Base-by-base conservation (phyloP, 768 basidiomycete species). In the Tricholoma furcatifolium region DNA sequence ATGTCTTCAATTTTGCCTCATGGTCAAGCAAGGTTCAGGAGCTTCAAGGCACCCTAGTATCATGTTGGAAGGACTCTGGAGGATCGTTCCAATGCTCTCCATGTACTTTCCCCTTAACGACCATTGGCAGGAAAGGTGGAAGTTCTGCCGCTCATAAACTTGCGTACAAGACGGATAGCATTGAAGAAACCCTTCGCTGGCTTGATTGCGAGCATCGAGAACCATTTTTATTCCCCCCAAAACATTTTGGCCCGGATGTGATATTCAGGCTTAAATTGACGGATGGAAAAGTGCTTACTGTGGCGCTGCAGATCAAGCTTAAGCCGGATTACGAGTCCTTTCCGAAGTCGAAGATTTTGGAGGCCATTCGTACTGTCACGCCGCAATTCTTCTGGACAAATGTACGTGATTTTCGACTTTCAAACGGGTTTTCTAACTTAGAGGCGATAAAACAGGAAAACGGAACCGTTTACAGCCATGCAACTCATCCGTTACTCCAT, bases 21-120 rank as follows among this genome's bases (percentile, higher is more conserved):
- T n/a, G n/a, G n/a, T n/a, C n/a, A n/a, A n/a, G n/a, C n/a, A n/a
- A n/a, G n/a, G n/a, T n/a, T n/a, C n/a, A n/a, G n/a, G n/a, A n/a
- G n/a, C n/a, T n/a, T n/a, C n/a, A n/a, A n/a, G n/a, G n/a, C n/a
- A n/a, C n/a, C n/a, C 43, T 51, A n/a, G 51, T 51, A 2, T 51
- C 51, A 9, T 51, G 51, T 20, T 51, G 51, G 51, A 24, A 34
- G 8, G 51, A 51, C 17, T 44, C 51, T 4, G 38, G n/a, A 8
- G 6, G 18, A 21, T 1, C 34, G 9, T 35, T 51, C 34, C 32
- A 36, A 21, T n/a, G 18, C 6, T 35, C 43, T 15, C 51, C 51
- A 0, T 32, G 35, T 12, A n/a, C 20, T 5, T 52, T 45, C 17
- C 51, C 43, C 0, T 30, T 52, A 36, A 36, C 3, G 11, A n/a